Base-by-base conservation (phyloP, 2,329 filamentous ascomycete genomes). In the Zymoseptoria passerinii region DNA sequence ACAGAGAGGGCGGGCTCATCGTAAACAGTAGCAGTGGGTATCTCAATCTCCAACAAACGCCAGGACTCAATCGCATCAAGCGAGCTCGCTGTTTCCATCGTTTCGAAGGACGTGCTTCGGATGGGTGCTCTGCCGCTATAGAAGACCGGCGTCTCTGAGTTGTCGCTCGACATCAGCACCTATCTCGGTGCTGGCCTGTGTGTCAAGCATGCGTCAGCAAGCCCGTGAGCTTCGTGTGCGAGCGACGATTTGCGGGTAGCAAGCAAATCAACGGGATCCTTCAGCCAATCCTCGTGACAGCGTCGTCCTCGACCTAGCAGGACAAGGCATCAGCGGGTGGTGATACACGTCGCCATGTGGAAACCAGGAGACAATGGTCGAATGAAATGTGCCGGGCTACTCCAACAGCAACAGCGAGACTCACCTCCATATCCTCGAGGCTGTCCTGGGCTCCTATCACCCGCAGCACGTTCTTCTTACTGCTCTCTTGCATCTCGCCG, bases 351-450 rank as follows among this genome's bases (percentile, higher is more conserved):
- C 51, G 40, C 57, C 52, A 57, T 54, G 44, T 48, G 53, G 51
- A 50, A 53, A 28, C 55, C 57, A 10, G 23, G 53, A n/a, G 40
- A 29, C 55, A 52, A 52, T 52, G 29, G 50, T 54, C 40, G 49
- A 61, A 52, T 58, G 16, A 23, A 23, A 28, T n/a, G 18, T 27
- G 49, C 49, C 49, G 23, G 51, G 23, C 28, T 27, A 53, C n/a
- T n/a, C n/a, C n/a, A n/a, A n/a, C 52, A 29, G 16, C 50, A 19
- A 28, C 55, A 29, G 57, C 59, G 13, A 20, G 64, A 86, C 90
- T 85, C 77, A 99, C 94, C 90, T 99, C 94, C 87, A 97, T 96
- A 72, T 99, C 94, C 78, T 99, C 94, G 58, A 99, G 81, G 61
- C 92, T 95, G 76, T 99, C 94, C 76, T 99, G 92, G 72, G 97